Evolutionary conservation across 768 basidiomycete genomes (phyloP), one percentile per base, ranked within the genome.

Genomic region (Albatrellus ellisii): DNA sequence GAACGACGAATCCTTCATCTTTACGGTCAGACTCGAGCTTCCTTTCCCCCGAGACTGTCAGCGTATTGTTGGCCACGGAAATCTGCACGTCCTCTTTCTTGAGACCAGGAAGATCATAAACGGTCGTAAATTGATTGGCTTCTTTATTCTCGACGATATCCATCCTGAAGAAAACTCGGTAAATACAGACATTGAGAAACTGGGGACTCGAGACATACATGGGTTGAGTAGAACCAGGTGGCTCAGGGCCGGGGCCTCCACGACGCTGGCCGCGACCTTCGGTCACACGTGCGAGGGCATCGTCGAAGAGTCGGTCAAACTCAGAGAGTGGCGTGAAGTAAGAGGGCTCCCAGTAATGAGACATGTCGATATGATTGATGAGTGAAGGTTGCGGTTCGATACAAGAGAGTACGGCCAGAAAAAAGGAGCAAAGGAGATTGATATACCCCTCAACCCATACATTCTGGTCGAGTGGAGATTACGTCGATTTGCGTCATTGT

Each of bases 51-150:
- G 72, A 65, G 43, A 77, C 52, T 32, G 56, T 68, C 37, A 79
- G 64, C 12, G 63, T 58, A 42, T 66, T 64, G 42, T 68, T 63
- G 47, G 68, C 62, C 7, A 73, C 55, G 42, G 75, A 71, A 43
- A 78, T 66, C 37, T 57, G 54, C 43, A 77, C 59, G 42, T 74
- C 58, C 36, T 73, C 68, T 20, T 69, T 66, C 45, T 61, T 60
- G 34, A 75, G 28, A 11, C 73, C 75, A 1, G 77, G 73, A 17
- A 78, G 57, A 45, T 78, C 76, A 48, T 75, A 72, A 10, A 61
- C 53, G 25, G 73, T 74, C 1, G 67, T 70, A 39, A 78, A 66
- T 15, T 60, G 52, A 46, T 72, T 70, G 17, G 55, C 56, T 17
- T 69, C 62, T 2, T 49, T 26, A 40, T 72, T 58, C 47, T 75